Evolutionary conservation across 2,329 filamentous ascomycete genomes (phyloP), one percentile per base, ranked within the genome.

Genomic region (Phaeophleospora eucalypticola): DNA sequence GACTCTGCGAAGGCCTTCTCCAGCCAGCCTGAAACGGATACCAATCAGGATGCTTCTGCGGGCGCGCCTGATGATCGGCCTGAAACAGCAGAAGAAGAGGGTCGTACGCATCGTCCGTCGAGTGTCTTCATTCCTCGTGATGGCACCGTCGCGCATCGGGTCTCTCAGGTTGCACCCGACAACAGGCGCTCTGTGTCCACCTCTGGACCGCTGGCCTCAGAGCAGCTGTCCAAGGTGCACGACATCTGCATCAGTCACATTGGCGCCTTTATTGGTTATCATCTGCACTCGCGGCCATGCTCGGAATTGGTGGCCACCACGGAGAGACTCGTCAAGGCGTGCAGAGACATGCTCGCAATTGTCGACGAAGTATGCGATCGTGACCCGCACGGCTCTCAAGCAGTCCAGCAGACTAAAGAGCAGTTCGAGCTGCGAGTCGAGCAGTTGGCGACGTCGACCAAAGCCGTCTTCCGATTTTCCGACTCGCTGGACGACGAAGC

Each of bases 241-340:
- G 90, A 97, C 69, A 81, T 81, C 6, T 95, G 97, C 62, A 73
- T 98, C 43, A 93, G 90, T 4, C 86, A 90, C 62, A 80, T 98
- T 42, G 91, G 88, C 41, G 94, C 89, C 3, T 95, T 97, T 65
- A 91, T 97, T 64, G 93, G 93, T 14, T 78, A 96, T 46, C 89
- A 96, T 67, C 76, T 96, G 50, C 89, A 96, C 65, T 93, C 90
- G n/a, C 85, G 93, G 52, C 93, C 89, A 6, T 85, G 89, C 7
- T 81, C 86, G 1, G 89, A 95, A 65, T 77, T 97, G 40, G 82
- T 89, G 24, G 71, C 83, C 9, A 89, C 87, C 14, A 91, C 94
- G 39, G 84, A 87, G 63, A 84, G 91, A 64, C 88, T 90, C 7
- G 87, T 90, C 8, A 77, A 82, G 6, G 89, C 90, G 2, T 94